These are phyloP conservation scores for Hypoxylon sp. DNA, from an alignment of 2,329 filamentous ascomycete species.

Conservation along the genomic window DNA sequence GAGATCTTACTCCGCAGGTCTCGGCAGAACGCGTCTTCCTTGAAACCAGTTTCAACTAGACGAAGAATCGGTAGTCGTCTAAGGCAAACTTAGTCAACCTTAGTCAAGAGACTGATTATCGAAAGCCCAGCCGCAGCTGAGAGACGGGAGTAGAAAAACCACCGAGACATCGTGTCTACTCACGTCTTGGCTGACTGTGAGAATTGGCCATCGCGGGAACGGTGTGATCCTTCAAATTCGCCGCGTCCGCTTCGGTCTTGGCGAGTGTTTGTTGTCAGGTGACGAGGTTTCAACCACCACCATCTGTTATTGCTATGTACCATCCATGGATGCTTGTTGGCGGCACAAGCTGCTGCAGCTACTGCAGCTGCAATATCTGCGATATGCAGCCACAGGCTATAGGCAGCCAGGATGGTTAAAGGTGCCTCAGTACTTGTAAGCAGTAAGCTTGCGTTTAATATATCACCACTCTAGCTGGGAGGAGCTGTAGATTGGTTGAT, in stretches of 20 bases:
- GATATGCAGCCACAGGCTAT: conserved; percentile 31
- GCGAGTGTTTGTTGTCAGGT: conserved; percentile 24
- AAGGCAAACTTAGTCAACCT: conserved; percentile 3
- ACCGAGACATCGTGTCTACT: conserved; percentile 19
- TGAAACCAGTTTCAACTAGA: conserved; percentile 28
- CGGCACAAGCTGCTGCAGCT: conserved; percentile 17
- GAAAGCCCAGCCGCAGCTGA: conserved; percentile 29
- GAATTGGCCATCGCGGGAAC: conserved; percentile 3
- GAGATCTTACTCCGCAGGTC: conserved; percentile 44
- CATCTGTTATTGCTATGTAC: conserved; percentile 20
- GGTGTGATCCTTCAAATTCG: conserved; percentile 5
- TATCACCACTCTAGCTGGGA: conserved; percentile 11
- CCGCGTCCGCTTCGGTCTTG: conserved; percentile 22
- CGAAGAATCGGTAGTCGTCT: conserved; percentile 21
- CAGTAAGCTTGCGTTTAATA: conserved; percentile 14
- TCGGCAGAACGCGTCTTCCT: conserved; percentile 32
- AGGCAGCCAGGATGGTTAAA: conserved; percentile 11
- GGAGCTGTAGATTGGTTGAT: conserved; percentile 1
- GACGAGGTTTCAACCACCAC: conserved; percentile 12
- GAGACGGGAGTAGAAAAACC: conserved; percentile 32
- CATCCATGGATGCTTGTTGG: conserved; percentile 16
- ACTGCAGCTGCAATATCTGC: conserved; percentile 24
- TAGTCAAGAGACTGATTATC: conserved; percentile 17
- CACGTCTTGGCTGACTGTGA: conserved; percentile 16
- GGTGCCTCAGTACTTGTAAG: conserved; percentile 2